These are phyloP conservation scores for Picochlorum sp. DNA, from an alignment of 139 green algal genomes.

Conservation along the genomic window DNA sequence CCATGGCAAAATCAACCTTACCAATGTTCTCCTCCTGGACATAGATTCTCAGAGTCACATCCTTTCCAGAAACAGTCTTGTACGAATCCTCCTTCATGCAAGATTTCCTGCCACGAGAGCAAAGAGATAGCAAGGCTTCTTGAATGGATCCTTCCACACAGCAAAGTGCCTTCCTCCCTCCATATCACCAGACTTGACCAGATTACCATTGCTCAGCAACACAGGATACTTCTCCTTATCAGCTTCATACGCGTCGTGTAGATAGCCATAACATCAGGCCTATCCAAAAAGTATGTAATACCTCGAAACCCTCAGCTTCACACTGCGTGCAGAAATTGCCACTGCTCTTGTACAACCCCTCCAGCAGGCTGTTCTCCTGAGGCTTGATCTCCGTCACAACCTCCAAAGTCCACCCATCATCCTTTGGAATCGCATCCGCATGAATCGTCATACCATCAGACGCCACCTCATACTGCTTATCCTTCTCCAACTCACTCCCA, in stretches of 20 bases:
- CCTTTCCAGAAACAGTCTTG: constrained; percentile 58
- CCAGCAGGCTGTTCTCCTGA: constrained; percentile 83
- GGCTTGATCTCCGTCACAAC: constrained; percentile 72
- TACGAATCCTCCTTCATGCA: constrained; percentile 73
- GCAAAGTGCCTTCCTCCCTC: constrained; percentile 54
- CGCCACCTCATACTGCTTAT: constrained; percentile 26
- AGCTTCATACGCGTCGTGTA: constrained; percentile 80
- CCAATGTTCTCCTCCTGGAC: constrained; percentile 51
- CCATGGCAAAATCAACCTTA: constrained; percentile 80
- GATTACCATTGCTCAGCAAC: constrained; percentile 95
- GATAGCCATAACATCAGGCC: constrained; percentile 67
- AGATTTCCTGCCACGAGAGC: constrained; percentile 93
- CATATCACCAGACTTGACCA: constrained; percentile 72
- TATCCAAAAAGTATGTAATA: constrained; percentile 96
- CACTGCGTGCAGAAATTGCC: constrained; percentile 98
- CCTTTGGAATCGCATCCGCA: constrained; percentile 9
- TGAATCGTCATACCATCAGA: constrained; percentile 31
- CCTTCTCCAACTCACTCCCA: background rate
- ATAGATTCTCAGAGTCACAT: constrained; percentile 84
- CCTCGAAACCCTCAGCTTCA: constrained; percentile 95
- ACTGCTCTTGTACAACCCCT: constrained; percentile 90
- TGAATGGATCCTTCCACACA: constrained; percentile 85
- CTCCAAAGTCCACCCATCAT: constrained; percentile 40
- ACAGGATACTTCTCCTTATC: constrained; percentile 87
- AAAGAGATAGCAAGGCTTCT: constrained; percentile 98